Evolutionary conservation across 2,329 filamentous ascomycete species (phyloP), one percentile per base, ranked within the genome.

Genomic region (Paecilomyces variotii): DNA sequence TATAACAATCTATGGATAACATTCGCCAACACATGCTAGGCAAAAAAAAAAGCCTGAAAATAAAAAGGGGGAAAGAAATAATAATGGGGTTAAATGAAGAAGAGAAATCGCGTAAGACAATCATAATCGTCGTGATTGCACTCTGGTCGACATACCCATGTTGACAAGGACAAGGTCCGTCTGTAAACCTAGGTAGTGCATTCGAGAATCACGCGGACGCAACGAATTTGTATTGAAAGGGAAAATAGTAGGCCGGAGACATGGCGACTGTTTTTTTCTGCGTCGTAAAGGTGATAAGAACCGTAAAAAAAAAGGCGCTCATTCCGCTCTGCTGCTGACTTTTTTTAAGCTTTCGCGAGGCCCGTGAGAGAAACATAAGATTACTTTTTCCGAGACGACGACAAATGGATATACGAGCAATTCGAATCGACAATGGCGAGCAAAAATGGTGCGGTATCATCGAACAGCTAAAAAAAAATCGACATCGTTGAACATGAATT

Each of bases 1-100:
- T 63, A 61, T 66, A 69, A 66, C 66, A 67, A 67, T 74, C 72
- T 74, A 74, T 74, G 63, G 67, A 67, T 67, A 69, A 67, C 66
- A 69, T 69, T 66, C 66, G 68, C 69, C 65, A 59, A 55, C 11
- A 57, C 57, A 69, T 59, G 60, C 57, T 58, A 57, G 57, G 54
- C 55, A 54, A 68, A 68, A 60, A 64, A 70, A 72, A 72, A 72
- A 76, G 74, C 68, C 60, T 45, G 39, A 63, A 64, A 64, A 62
- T 61, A 64, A 60, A 62, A 61, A 60, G 67, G 60, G 63, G 64
- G 66, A 65, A 66, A 58, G 58, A 63, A 64, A 54, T 35, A 27
- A 58, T 55, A 32, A 45, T 24, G 25, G 30, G 57, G 5, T 30
- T 19, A 59, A 35, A 50, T 2, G 35, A 27, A 52, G 34, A 56